Evolutionary conservation across 2,329 filamentous ascomycete genomes (phyloP), one percentile per base, ranked within the genome.

Genomic region (Botrytis porri): DNA sequence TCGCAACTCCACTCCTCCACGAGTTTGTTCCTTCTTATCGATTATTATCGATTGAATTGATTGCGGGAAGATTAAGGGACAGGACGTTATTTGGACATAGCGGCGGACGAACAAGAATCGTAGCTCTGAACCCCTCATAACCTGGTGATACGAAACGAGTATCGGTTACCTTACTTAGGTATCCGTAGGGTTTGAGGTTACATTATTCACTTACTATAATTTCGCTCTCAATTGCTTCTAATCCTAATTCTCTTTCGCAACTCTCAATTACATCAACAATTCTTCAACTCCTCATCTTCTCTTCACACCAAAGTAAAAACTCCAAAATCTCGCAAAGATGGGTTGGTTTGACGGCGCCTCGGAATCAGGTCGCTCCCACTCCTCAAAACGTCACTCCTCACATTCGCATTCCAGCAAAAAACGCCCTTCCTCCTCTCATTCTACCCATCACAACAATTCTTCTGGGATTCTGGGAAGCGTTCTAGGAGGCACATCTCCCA

Each of bases 341-440:
- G 84, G 82, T 74, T 85, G 83, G 84, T 84, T 85, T 74, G 83
- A 84, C 76, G 82, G 82, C 74, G 77, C 75, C 72, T 81, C 81
- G 41, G 79, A 81, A 65, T 72, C 79, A 20, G 81, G 81, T 45
- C 71, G 73, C 45, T 73, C 73, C 54, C 63, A 74, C 73, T 71
- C 75, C 74, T 35, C 79, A 79, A 60, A 73, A 78, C 69, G 77
- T 76, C 70, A 78, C 9, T 60, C 62, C 69, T 76, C 78, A 67
- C 80, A 80, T 59, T 81, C 65, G 18, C 48, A 57, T 25, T 57
- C 65, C 18, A 9, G 79, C 45, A 69, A 73, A 70, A 81, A 80
- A 67, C 73, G 69, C 57, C 72, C 70, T 51, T 74, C 73, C 16
- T 72, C 73, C 22, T 74, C 75, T 39, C 73, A 75, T 25, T 74